phyloP scores from a whole-genome alignment of 1,284 basidiomycete genomes.

The Fomitiporia mediterranea region DNA sequence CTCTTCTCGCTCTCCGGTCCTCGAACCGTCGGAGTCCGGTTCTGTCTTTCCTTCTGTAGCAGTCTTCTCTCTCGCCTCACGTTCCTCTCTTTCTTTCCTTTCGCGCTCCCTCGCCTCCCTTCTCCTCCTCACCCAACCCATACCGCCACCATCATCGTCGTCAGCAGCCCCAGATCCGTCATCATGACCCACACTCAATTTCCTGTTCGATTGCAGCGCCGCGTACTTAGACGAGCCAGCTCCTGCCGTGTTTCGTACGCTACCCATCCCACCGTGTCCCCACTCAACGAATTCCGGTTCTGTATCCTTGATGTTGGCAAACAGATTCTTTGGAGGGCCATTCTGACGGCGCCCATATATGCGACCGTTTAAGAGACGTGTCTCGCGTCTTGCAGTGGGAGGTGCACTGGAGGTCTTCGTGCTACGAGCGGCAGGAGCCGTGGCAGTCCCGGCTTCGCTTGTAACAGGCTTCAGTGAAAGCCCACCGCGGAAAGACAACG shows the following conservation, averaged over 20 bases:
- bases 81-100: constrained; percentile 23
- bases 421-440: constrained; percentile 2
- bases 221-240: constrained; percentile 33
- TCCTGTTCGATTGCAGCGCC: constrained; percentile 31
- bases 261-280: constrained; percentile 83
- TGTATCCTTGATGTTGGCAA: constrained; percentile 42
- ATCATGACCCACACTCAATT: constrained; percentile 29
- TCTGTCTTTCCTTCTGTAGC: neutral
- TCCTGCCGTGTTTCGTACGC: constrained; percentile 41
- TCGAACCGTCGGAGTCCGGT: neutral
- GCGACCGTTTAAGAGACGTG: constrained; percentile 70
- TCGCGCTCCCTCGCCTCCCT: constrained; percentile 50
- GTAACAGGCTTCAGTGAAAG: constrained; percentile 8
- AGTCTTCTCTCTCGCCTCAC: constrained; percentile 8
- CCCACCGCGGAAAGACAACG: constrained; percentile 12
- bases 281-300: constrained; percentile 81
- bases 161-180: constrained; percentile 37
- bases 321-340: constrained; percentile 25
- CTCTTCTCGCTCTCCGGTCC: neutral
- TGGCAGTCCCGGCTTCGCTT: constrained; percentile 10
- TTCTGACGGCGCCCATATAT: constrained; percentile 48
- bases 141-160: constrained; percentile 66
- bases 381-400: constrained; percentile 29
- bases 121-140: constrained; percentile 63
- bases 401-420: constrained; percentile 27